Base-by-base conservation (phyloP, 805 yeast species). In the Wickerhamiella vanderwaltii region DNA sequence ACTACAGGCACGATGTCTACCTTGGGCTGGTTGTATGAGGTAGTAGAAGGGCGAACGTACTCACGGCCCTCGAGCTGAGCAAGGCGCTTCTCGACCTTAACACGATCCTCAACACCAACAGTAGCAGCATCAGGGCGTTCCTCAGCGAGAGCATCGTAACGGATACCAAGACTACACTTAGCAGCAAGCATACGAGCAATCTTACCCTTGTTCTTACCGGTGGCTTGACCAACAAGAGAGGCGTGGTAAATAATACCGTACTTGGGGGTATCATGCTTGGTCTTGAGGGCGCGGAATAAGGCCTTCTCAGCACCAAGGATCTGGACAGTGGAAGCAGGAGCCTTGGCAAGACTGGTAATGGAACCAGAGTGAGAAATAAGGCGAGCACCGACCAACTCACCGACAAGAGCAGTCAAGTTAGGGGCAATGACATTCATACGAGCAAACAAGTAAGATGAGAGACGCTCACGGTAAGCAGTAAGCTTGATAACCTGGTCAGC, bases 351-450 rank as follows among this genome's bases (percentile, higher is more conserved):
- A 45, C 94, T 84, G 56, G 87, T 79, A 56, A 91, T 70, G 52
- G 95, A 83, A 58, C 98, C 98, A 41, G 97, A 79, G 63, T 91
- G 98, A 32, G 98, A 91, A 62, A 91, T 91, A 61, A 91, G 74
- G 68, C 98, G 77, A 47, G 98, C 98, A 66, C 98, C 98, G 38
- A 91, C 94, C 53, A 91, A 76, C 69, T 91, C 98, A 60, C 98
- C 98, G 49, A 91, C 94, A 54, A 91, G 73, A 37, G 91, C 79
- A 39, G 96, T 86, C 61, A 88, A 72, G 65, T 91, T 91, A 61
- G 98, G 98, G 49, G 98, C 98, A 68, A 91, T 88, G 39, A 97
- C 96, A 67, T 84, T 86, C 98, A 91, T 91, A 70, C 97, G 82
- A 46, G 94, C 73, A 31, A 83, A 73, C 57, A 91, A 71, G 64